Conservation (phyloP, 192 early-diverging fungal species). For the Coemansia sp. region DNA sequence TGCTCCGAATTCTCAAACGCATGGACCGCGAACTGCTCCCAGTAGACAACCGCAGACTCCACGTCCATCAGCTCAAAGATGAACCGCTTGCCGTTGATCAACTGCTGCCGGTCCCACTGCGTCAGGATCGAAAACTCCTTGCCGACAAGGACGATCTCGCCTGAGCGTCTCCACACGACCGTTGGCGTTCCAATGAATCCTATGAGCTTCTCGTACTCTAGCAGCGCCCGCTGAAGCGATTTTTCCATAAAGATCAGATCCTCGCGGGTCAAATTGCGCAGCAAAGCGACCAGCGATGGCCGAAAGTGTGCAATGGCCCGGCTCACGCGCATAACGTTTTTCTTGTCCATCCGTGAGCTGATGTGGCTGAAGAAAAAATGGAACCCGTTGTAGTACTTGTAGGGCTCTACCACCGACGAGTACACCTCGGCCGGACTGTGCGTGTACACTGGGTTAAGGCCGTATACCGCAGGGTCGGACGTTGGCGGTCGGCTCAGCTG, state of each 20-base stretch:
- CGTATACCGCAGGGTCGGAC: conserved; percentile 49
- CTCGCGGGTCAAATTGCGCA: conserved; percentile 92
- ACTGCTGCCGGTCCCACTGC: conserved; percentile 82
- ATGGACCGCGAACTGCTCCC: conserved; percentile 90
- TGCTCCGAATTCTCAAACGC: conserved; percentile 93
- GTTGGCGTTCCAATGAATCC: conserved; percentile 93
- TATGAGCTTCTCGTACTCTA: conserved; percentile 96
- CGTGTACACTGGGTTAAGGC: conserved; percentile 49
- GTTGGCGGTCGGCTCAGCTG: conserved; percentile 43
- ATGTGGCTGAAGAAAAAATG: conserved; percentile 87
- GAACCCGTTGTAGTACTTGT: conserved; percentile 92
- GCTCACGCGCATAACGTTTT: conserved; percentile 87
- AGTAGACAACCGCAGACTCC: conserved; percentile 89
- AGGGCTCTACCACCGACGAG: conserved; percentile 73
- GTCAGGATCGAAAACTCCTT: conserved; percentile 96
- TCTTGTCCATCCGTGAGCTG: conserved; percentile 81
- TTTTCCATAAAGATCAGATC: conserved; percentile 97
- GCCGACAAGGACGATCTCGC: conserved; percentile 92
- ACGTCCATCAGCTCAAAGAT: conserved; percentile 87
- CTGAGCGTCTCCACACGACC: conserved; percentile 95
- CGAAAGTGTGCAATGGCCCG: conserved; percentile 85
- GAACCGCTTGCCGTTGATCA: conserved; percentile 57
- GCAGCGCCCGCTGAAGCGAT: conserved; percentile 88
- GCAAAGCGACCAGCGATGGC: conserved; percentile 89
- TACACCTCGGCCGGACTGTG: conserved; percentile 68